Conservation (phyloP, 2,329 filamentous ascomycete species). For the Volutella citrinella region DNA sequence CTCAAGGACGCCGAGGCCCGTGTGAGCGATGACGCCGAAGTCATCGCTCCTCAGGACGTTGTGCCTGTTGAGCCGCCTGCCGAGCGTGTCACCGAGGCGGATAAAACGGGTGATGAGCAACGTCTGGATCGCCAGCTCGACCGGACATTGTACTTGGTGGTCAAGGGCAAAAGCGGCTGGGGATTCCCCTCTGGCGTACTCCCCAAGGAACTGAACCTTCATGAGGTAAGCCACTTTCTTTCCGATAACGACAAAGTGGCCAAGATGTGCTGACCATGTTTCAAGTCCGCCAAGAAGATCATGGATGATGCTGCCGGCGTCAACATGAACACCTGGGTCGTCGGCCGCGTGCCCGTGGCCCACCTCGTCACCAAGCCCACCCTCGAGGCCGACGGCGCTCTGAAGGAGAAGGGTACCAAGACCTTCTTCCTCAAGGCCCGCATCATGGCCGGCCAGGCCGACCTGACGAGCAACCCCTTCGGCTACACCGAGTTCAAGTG, state of each 20-base stretch:
- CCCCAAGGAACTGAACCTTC: conserved; percentile 69
- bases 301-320: conserved; percentile 74
- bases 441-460: conserved; percentile 94
- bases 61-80: conserved; percentile 68
- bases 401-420: conserved; percentile 65
- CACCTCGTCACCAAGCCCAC: conserved; percentile 62
- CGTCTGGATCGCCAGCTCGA: conserved; percentile 79
- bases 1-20: conserved; percentile 71
- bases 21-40: conserved; percentile 58
- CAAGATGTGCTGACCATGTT: neutral
- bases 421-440: conserved; percentile 94
- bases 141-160: conserved; percentile 82
- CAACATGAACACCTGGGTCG: conserved; percentile 99
- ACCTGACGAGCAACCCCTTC: conserved; percentile 68
- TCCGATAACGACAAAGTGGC: neutral
- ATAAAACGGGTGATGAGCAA: conserved; percentile 68
- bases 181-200: conserved; percentile 75
- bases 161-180: conserved; percentile 76
- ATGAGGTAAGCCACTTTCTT: conserved; percentile 62
- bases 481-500: conserved; percentile 84
- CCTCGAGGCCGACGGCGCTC: conserved; percentile 40
- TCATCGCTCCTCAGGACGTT: conserved; percentile 55
- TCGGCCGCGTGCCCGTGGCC: conserved; percentile 85
- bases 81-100: conserved; percentile 73
- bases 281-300: conserved; percentile 76